Percentiles rank a stretch among this genome's conserved stretches.
phyloP scores from a whole-genome alignment of 495 filamentous ascomycete species.

The Friedmanniomyces simplex region DNA sequence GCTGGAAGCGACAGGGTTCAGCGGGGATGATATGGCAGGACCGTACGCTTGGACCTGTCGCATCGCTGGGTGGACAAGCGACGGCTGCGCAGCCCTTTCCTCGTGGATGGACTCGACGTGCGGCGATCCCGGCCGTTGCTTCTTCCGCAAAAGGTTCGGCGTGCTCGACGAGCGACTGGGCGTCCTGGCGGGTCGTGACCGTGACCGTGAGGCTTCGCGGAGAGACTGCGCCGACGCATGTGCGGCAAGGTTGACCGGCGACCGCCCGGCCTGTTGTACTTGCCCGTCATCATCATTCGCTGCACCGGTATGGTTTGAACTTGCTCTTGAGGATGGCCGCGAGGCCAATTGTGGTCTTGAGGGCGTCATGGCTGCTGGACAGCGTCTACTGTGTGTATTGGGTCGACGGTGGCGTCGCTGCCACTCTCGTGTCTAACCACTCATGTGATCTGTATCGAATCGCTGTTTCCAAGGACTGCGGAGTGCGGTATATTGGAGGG shows the following conservation, averaged over 20 bases:
- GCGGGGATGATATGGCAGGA: neutral
- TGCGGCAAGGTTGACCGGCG: constrained; percentile 7
- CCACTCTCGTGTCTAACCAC: neutral
- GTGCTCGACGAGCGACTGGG: constrained; percentile 8
- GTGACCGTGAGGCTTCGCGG: constrained; percentile 11
- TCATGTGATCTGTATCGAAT: neutral
- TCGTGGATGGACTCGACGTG: neutral
- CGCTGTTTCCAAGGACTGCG: too few species aligned
- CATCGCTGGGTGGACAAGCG: neutral
- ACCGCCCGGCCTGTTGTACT: constrained; percentile 15
- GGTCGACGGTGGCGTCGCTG: neutral
- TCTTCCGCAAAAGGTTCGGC: constrained; percentile 12
- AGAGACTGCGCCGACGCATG: constrained; percentile 19
- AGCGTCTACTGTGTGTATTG: neutral
- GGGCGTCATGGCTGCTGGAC: constrained; percentile 2
- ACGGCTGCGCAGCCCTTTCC: neutral
- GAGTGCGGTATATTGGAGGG: too few species aligned
- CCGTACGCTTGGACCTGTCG: neutral
- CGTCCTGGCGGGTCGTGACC: neutral
- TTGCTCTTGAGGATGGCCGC: constrained; percentile 7
- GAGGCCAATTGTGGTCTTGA: constrained; percentile 2
- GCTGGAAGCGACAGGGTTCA: neutral
- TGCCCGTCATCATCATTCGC: neutral
- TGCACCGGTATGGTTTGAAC: neutral
- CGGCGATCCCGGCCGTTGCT: neutral